phyloP scores from a whole-genome alignment of 1,284 basidiomycete genomes.

The Microbotryomycetes sp. region DNA sequence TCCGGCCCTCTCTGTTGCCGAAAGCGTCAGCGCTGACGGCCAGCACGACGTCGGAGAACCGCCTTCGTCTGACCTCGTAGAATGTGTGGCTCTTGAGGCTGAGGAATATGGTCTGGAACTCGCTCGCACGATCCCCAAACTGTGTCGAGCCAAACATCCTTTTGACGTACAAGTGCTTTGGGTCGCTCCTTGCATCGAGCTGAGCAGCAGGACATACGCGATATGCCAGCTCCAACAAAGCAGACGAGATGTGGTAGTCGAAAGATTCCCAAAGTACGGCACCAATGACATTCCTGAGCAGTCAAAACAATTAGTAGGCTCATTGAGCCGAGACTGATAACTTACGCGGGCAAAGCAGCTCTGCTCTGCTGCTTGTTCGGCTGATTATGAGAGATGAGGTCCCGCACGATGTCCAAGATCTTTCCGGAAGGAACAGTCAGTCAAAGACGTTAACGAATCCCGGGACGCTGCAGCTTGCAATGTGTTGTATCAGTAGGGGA shows the following conservation, averaged over 20 bases:
- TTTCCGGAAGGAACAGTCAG: not conserved
- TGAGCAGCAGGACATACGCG: not conserved
- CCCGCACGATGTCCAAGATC: not conserved
- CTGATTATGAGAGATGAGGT: not conserved
- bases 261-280: not conserved
- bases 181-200: not conserved
- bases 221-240: not conserved
- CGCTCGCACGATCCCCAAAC: not conserved
- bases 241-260: not conserved
- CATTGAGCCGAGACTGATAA: not conserved
- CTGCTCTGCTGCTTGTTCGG: not conserved
- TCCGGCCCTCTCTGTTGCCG: too few species aligned
- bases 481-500: not conserved
- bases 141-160: not conserved
- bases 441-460: not conserved
- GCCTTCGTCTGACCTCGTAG: not conserved
- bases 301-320: not conserved
- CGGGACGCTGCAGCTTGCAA: not conserved
- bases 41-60: too few species aligned
- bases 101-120: not conserved
- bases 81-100: not conserved
- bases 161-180: not conserved
- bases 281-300: not conserved
- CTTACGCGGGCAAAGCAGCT: not conserved
- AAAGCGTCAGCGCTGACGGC: too few species aligned